These are phyloP conservation scores for Phytophthora ramorum DNA, from an alignment of 352 stramenopile species.

Conservation along the genomic window DNA sequence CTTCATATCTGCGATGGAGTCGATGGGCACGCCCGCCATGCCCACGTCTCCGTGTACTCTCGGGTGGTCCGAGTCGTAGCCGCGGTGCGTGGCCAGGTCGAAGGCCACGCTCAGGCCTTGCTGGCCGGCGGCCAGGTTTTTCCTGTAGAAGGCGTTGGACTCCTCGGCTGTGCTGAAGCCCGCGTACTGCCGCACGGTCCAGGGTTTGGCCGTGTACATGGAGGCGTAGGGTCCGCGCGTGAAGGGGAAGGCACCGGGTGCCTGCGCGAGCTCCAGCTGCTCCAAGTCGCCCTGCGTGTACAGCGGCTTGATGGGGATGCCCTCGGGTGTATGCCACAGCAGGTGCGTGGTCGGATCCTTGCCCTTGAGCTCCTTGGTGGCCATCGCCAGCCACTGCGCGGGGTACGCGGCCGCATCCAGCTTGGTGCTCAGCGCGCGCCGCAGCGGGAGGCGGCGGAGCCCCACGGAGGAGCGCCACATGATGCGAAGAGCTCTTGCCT, in stretches of 20 bases:
- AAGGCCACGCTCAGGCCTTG: conserved; percentile 96
- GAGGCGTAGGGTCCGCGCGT: conserved; percentile 95
- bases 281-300: conserved; percentile 92
- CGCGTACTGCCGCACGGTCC: conserved; percentile 96
- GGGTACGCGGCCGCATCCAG: conserved; percentile 47
- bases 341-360: conserved; percentile 76
- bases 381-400: conserved; percentile 58
- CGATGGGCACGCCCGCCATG: conserved; percentile 97
- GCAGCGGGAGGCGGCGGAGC: not conserved
- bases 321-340: conserved; percentile 90
- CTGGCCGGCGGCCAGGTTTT: conserved; percentile 93
- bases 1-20: conserved; percentile 97
- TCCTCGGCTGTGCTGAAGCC: conserved; percentile 98
- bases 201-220: conserved; percentile 97
- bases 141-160: conserved; percentile 97
- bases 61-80: conserved; percentile 97
- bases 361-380: conserved; percentile 87
- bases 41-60: conserved; percentile 96
- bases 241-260: conserved; percentile 92
- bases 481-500: conserved; percentile 1
- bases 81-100: conserved; percentile 97
- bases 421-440: conserved; percentile 43
- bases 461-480: conserved; percentile 26
- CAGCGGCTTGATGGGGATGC: conserved; percentile 95
- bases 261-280: conserved; percentile 62